Percentiles rank a stretch among this genome's conserved stretches.
phyloP scores from a whole-genome alignment of 1,139 yeast genomes.

The Barnettozyma hawaiiensis region DNA sequence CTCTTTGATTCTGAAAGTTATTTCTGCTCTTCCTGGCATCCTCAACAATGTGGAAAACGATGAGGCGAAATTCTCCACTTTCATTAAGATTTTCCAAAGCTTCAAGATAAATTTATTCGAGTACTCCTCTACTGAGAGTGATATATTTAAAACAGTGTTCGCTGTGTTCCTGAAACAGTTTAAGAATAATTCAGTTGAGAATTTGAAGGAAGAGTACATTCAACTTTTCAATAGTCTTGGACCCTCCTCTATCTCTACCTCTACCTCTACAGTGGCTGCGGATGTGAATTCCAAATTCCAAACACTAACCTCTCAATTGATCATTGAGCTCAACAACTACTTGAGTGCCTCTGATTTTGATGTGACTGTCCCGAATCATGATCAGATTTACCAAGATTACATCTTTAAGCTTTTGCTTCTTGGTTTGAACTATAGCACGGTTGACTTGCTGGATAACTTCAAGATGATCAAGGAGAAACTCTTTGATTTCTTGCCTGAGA shows the following conservation, averaged over 20 bases:
- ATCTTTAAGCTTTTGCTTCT: slow-evolving; percentile 17
- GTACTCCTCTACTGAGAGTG: slow-evolving; percentile 10
- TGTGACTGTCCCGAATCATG: slow-evolving; percentile 7
- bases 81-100: slow-evolving; percentile 16
- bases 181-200: slow-evolving; percentile 17
- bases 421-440: slow-evolving; percentile 14
- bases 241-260: slow-evolving; percentile 7
- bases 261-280: slow-evolving; percentile 15
- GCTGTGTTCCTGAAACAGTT: slow-evolving; percentile 14
- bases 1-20: slow-evolving; percentile 9
- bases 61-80: slow-evolving; percentile 11
- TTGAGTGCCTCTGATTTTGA: slow-evolving; percentile 11
- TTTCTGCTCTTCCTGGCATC: slow-evolving; percentile 11
- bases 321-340: slow-evolving; percentile 16
- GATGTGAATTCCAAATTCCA: slow-evolving; percentile 19
- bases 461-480: slow-evolving; percentile 11
- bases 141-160: slow-evolving; percentile 10
- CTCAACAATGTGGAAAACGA: slow-evolving; percentile 16
- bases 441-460: slow-evolving; percentile 11
- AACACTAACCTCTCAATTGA: slow-evolving; percentile 21
- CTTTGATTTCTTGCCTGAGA: slow-evolving; percentile 9
- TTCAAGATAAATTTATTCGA: slow-evolving; percentile 15
- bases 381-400: slow-evolving; percentile 18
- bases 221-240: slow-evolving; percentile 20
- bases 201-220: slow-evolving; percentile 12